Base-by-base conservation (phyloP, 139 green algal species). In the Yamagishiella unicocca region DNA sequence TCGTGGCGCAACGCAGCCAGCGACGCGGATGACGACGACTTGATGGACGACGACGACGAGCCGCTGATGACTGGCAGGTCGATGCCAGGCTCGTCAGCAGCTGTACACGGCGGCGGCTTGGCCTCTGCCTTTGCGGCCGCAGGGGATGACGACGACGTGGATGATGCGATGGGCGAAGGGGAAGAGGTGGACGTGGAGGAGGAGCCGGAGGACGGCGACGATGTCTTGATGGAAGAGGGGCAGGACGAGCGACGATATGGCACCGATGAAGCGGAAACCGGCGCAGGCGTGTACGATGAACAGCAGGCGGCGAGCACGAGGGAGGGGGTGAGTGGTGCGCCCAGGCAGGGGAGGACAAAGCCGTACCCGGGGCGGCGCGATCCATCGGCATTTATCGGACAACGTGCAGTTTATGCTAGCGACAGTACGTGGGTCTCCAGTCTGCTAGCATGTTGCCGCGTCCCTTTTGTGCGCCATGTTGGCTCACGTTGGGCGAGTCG, bases 11-110 rank as follows among this genome's bases (percentile, higher is more conserved):
- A 38, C 25, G 53, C 82, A 1, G 54, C 33, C 76, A 81, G 76
- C 46, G 89, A 85, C 31, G 72, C 55, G 70, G 89, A 86, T 40
- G 79, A 85, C 14, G 79, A 85, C 2, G 61, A 85, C 27, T 14
- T 58, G 17, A 6, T 84, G 2, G 78, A 84, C 33, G 78, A 85
- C 0, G 71, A 84, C 9, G 87, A 72, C 10, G 79, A 85, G 2
- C 43, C 33, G 71, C 31, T 50, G 38, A 29, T 35, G 43, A 40
- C 14, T 10, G 53, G 75, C 54, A 38, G 43, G 50, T 53, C 71
- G n/a, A 33, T 33, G 54, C 38, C 25, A 17, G 43, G 50, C 9
- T 42, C 70, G 25, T n/a, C 70, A 1, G 43, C n/a, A 38, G 40
- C 72, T 43, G 42, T 31, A 12, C 43, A 43, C 72, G 72, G 17